A percentile compares a stretch with the other conserved stretches of the same genome.
phyloP scores from a whole-genome alignment of 2,329 filamentous ascomycete species.

The Sarocladium oryzae region DNA sequence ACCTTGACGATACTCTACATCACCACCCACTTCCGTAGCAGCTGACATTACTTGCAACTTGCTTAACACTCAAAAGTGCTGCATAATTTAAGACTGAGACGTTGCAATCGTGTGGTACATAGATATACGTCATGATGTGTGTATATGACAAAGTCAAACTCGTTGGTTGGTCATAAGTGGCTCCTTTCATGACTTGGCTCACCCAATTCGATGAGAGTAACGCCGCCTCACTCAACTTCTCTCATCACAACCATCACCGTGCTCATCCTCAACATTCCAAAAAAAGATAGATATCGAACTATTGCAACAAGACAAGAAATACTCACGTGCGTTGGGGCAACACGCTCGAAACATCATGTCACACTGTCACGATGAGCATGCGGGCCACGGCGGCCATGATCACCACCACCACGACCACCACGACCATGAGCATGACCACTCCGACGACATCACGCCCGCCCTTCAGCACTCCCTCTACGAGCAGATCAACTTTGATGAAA shows the following conservation, averaged over 20 bases:
- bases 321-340: not conserved
- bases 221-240: not conserved
- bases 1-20: no score
- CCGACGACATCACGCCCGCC: conserved; percentile 85
- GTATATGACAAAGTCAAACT: not conserved
- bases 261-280: not conserved
- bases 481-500: conserved; percentile 81
- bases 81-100: no score
- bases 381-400: conserved; percentile 44
- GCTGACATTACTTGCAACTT: no score
- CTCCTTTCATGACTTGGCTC: not conserved
- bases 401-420: no score
- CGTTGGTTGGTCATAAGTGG: not conserved
- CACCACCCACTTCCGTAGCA: no score
- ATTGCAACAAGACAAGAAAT: not conserved
- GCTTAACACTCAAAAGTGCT: no score
- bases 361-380: conserved; percentile 47
- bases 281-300: not conserved
- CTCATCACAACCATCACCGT: no score
- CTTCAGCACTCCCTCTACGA: conserved; percentile 87
- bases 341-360: no score
- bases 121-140: no score
- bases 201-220: not conserved
- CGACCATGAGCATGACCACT: conserved; percentile 70
- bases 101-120: no score